Conservation (phyloP, 2,329 filamentous ascomycete species). For the Aspergillus quadricinctus region DNA sequence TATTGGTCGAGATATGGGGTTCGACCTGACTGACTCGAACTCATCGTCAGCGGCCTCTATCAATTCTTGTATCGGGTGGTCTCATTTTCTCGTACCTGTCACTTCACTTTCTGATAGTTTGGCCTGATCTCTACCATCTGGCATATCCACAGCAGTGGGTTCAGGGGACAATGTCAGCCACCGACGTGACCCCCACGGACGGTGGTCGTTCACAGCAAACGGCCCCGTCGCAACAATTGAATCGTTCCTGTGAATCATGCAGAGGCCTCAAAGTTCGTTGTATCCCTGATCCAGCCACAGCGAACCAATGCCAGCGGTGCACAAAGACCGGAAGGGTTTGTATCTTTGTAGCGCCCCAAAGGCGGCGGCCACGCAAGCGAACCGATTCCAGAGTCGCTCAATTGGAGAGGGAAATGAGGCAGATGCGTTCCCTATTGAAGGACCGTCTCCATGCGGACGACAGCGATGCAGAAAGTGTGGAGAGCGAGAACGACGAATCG, state of each 20-base stretch:
- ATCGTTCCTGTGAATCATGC: conserved; percentile 36
- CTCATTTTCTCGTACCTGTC: neutral
- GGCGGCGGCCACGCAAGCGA: conserved; percentile 33
- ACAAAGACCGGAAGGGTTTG: conserved; percentile 31
- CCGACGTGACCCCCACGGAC: conserved; percentile 17
- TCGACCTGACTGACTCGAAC: neutral
- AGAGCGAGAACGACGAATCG: conserved; percentile 21
- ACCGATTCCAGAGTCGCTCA: conserved; percentile 36
- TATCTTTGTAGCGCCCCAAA: conserved; percentile 34
- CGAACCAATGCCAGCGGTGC: conserved; percentile 35
- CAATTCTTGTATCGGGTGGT: neutral
- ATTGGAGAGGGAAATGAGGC: conserved; percentile 34
- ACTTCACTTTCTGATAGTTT: neutral
- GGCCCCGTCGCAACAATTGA: conserved; percentile 26
- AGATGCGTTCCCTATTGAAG: conserved; percentile 34
- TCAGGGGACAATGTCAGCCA: conserved; percentile 23
- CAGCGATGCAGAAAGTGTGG: conserved; percentile 23
- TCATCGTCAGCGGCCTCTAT: neutral
- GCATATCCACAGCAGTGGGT: neutral
- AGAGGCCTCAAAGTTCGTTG: conserved; percentile 35
- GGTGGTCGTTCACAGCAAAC: conserved; percentile 14
- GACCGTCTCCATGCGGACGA: conserved; percentile 26
- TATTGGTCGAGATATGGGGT: neutral
- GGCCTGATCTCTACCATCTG: neutral
- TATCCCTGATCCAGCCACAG: conserved; percentile 25